phyloP scores from a whole-genome alignment of 805 yeast species.

The Cephaloascus fragrans region DNA sequence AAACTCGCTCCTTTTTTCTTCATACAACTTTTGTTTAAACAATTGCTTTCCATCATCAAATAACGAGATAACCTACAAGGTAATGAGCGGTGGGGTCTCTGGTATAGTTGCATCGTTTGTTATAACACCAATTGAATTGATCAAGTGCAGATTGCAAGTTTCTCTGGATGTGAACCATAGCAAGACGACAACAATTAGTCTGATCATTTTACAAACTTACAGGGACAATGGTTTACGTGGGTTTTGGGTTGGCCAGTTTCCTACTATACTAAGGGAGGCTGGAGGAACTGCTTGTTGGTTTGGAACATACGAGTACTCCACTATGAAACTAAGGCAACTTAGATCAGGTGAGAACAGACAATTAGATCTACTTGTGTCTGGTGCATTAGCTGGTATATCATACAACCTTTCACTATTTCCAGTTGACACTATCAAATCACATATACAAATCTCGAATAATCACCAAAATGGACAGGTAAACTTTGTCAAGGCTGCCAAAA shows the following conservation, averaged over 20 bases:
- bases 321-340: conserved; percentile 20
- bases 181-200: neutral
- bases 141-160: conserved; percentile 85
- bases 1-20: conserved; percentile 67
- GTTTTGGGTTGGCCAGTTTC: conserved; percentile 79
- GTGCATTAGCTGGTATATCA: conserved; percentile 79
- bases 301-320: conserved; percentile 67
- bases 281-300: conserved; percentile 94
- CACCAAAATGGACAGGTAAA: conserved; percentile 13
- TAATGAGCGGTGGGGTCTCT: conserved; percentile 69
- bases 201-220: conserved; percentile 17
- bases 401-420: conserved; percentile 81
- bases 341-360: conserved; percentile 8
- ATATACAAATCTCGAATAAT: conserved; percentile 58
- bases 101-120: conserved; percentile 79
- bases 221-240: conserved; percentile 53
- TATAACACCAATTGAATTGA: conserved; percentile 84
- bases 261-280: conserved; percentile 74
- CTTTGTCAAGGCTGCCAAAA: conserved; percentile 25
- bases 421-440: conserved; percentile 81
- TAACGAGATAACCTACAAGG: conserved; percentile 15
- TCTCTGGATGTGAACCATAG: conserved; percentile 16
- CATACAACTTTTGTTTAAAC: conserved; percentile 49
- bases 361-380: conserved; percentile 57
- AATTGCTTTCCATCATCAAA: too few species aligned